Evolutionary conservation across 768 basidiomycete genomes (phyloP).

Genomic region (Pulveroboletus sp.): DNA sequence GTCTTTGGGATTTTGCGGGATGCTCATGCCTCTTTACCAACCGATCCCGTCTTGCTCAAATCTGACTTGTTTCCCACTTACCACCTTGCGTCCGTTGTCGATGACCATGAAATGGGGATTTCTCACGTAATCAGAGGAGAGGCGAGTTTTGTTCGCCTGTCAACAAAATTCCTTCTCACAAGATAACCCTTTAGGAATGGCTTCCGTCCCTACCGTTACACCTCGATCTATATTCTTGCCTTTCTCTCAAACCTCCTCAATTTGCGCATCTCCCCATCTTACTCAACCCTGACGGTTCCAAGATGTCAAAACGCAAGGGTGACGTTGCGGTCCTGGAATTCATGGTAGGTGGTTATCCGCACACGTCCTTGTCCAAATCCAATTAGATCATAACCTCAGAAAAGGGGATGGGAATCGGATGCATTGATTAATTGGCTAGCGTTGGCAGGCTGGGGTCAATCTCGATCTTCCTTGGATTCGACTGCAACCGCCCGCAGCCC

Average conservation of each 20-base stretch:
- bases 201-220: slow-evolving; percentile 90
- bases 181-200: slow-evolving; percentile 72
- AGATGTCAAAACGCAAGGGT: slow-evolving; percentile 93
- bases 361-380: background rate
- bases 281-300: slow-evolving; percentile 85
- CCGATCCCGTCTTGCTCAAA: slow-evolving; percentile 91
- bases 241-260: slow-evolving; percentile 67
- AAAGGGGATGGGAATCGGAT: slow-evolving; percentile 85
- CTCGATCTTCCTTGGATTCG: slow-evolving; percentile 29
- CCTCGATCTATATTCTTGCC: slow-evolving; percentile 80
- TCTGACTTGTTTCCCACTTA: slow-evolving; percentile 94
- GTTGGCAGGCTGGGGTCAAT: slow-evolving; percentile 87
- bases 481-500: slow-evolving; percentile 42
- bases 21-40: slow-evolving; percentile 73
- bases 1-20: slow-evolving; percentile 76
- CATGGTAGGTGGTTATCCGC: slow-evolving; percentile 50
- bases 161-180: background rate
- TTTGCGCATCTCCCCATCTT: slow-evolving; percentile 93
- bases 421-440: slow-evolving; percentile 93
- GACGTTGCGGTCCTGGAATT: slow-evolving; percentile 87
- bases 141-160: slow-evolving; percentile 39
- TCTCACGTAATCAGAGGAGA: slow-evolving; percentile 95
- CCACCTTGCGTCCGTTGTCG: slow-evolving; percentile 93
- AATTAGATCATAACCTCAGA: slow-evolving; percentile 38
- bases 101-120: slow-evolving; percentile 95